Base-by-base conservation (phyloP, 2,329 filamentous ascomycete genomes). In the Fusarium poae region DNA sequence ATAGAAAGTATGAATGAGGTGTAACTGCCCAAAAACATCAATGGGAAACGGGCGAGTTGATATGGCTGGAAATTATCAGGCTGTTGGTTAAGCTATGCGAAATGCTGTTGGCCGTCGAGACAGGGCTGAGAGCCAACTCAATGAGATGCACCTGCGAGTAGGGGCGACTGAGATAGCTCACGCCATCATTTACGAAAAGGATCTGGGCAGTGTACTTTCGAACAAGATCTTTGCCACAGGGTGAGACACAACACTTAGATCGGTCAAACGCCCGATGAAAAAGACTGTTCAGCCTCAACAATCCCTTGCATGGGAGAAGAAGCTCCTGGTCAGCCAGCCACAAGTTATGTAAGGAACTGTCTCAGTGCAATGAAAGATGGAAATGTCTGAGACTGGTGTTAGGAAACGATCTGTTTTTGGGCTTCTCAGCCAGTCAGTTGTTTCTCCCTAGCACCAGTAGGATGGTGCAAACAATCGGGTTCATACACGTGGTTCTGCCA, bases 31-130 rank as follows among this genome's bases (percentile, higher is more conserved):
- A 4, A 2, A 11, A n/a, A 6, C 1, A 5, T 2, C 5, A 9
- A 6, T 5, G 18, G 42, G 42, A 13, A 13, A 6, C 4, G 6
- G 23, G 7, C 3, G 7, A 27, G 6, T 10, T 29, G 12, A 13
- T 29, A 29, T 15, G 3, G 21, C 12, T 4, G 2, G 6, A 15
- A 5, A 40, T 9, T 5, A 40, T 40, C 20, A 21, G 4, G 21
- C 12, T 1, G 3, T 21, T 40, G 0, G 5, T 12, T 37, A 5
- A 2, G 18, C 2, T n/a, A 6, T 37, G 0, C 34, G 12, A 0
- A 2, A 20, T n/a, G 9, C n/a, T 37, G 5, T 37, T 37, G 18
- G 34, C 10, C 5, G 2, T n/a, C 21, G 37, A 40, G 11, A 21
- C 18, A 37, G n/a, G 11, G 4, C n/a, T 40, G 20, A 13, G 12